phyloP scores from a whole-genome alignment of 139 green algal species.

The Chlorella ohadii region DNA sequence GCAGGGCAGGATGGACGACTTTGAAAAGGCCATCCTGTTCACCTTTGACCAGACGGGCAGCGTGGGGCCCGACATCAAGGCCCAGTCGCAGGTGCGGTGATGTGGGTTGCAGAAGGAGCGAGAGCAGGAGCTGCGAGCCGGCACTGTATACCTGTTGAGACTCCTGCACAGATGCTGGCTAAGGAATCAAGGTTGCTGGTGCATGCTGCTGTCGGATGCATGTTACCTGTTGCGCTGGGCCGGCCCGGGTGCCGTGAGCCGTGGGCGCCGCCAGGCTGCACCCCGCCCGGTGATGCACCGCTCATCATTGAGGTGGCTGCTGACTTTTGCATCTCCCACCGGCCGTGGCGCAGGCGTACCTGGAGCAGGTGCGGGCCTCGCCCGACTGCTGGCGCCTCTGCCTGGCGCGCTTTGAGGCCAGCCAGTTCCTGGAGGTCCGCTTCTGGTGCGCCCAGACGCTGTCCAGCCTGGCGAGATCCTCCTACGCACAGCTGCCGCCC shows the following conservation, averaged over 20 bases:
- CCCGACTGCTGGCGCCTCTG: conserved; percentile 81
- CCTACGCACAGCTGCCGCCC: conserved; percentile 17
- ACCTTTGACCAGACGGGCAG: conserved; percentile 86
- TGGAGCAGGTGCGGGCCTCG: conserved; percentile 61
- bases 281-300: too few relatives aligned
- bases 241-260: too few relatives aligned
- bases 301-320: too few relatives aligned
- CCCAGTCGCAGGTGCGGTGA: conserved; percentile 55
- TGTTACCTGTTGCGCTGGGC: too few relatives aligned
- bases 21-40: conserved; percentile 92
- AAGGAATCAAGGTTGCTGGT: too few relatives aligned
- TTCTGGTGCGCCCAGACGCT: conserved; percentile 90
- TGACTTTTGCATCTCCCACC: too few relatives aligned
- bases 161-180: too few relatives aligned
- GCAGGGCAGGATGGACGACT: conserved; percentile 82
- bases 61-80: conserved; percentile 60
- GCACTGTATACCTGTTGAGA: too few relatives aligned
- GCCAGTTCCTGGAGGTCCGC: conserved; percentile 83
- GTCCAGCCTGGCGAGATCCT: neutral
- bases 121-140: too few relatives aligned
- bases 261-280: too few relatives aligned
- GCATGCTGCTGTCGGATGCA: too few relatives aligned
- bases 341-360: conserved; percentile 49
- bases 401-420: conserved; percentile 72
- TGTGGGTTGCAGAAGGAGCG: too few relatives aligned